Conservation (phyloP, 2,329 filamentous ascomycete genomes). For the Fulvia fulva region DNA sequence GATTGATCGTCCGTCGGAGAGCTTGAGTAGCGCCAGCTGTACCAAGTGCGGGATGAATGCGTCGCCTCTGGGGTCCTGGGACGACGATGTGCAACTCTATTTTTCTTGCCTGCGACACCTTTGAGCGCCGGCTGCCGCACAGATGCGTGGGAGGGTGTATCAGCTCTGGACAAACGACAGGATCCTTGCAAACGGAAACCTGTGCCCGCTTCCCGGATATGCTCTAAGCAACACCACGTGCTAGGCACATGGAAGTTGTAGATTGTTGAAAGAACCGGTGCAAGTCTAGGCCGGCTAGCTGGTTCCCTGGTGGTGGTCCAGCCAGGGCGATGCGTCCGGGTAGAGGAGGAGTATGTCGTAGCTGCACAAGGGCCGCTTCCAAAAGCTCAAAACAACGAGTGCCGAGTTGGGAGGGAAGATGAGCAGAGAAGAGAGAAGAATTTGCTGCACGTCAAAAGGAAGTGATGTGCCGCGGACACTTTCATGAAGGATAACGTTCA, state of each 20-base stretch:
- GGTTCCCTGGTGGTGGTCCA: not conserved
- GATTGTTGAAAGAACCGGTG: conserved; percentile 1
- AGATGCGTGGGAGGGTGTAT: not conserved
- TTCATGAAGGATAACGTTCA: not conserved
- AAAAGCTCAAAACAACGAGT: not conserved
- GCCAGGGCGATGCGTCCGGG: not conserved
- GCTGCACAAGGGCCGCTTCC: not conserved
- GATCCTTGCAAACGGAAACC: not conserved
- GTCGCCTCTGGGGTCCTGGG: conserved; percentile 4
- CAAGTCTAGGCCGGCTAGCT: conserved; percentile 1
- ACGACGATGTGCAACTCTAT: conserved; percentile 14
- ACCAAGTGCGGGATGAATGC: conserved; percentile 7
- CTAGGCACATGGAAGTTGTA: conserved; percentile 1
- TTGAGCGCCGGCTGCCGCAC: not conserved
- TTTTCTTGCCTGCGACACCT: conserved; percentile 2
- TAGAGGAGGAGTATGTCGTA: not conserved
- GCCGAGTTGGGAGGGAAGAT: not conserved
- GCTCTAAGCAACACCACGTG: conserved; percentile 5
- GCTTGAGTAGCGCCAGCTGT: conserved; percentile 7
- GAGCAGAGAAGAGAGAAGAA: not conserved
- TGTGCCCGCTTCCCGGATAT: conserved; percentile 1
- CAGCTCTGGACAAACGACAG: not conserved
- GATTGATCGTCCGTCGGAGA: conserved; percentile 7
- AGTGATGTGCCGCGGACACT: not conserved
- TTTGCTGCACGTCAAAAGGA: not conserved